Percentiles rank a stretch among this genome's conserved stretches.
These are phyloP conservation scores for Colletotrichum brevisporum DNA, from an alignment of 2,329 filamentous ascomycete species.

Conservation along the genomic window DNA sequence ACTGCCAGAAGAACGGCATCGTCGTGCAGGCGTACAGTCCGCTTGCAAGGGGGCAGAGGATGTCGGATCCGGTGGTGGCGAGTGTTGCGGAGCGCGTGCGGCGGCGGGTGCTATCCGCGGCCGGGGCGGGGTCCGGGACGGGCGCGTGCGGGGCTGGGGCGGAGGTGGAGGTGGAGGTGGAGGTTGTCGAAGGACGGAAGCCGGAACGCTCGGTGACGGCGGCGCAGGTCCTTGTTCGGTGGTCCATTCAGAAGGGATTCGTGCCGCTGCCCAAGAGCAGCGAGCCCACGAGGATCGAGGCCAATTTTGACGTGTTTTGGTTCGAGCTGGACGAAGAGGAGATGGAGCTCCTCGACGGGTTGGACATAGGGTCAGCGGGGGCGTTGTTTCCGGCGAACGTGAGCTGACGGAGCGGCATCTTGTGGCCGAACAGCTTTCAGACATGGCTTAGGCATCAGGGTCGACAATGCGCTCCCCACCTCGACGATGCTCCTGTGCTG, in stretches of 20 bases:
- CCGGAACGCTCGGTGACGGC: slow-evolving; percentile 70
- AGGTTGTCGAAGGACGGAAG: slow-evolving; percentile 63
- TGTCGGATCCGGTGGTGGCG: slow-evolving; percentile 68
- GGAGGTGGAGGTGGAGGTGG: no score
- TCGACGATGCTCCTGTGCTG: no score
- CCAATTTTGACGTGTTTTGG: slow-evolving; percentile 73
- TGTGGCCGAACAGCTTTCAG: not conserved
- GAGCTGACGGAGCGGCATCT: slow-evolving; percentile 25
- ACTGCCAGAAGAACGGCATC: slow-evolving; percentile 86
- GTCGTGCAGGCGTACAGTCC: slow-evolving; percentile 57
- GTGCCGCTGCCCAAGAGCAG: slow-evolving; percentile 78
- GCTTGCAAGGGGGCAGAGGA: slow-evolving; percentile 50
- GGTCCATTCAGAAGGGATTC: slow-evolving; percentile 79
- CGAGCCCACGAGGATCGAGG: slow-evolving; percentile 68
- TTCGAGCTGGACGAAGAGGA: slow-evolving; percentile 71
- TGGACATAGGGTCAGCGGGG: slow-evolving; percentile 48
- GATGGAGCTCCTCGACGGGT: slow-evolving; percentile 58
- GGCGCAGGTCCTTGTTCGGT: slow-evolving; percentile 78
- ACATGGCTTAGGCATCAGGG: no score
- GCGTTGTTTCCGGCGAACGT: slow-evolving; percentile 51
- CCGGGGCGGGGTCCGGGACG: not conserved
- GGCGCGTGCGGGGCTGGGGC: not conserved
- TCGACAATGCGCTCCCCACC: no score
- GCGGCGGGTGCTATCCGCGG: not conserved
- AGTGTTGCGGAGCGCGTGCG: slow-evolving; percentile 11